Evolutionary conservation across 768 basidiomycete species (phyloP).

Genomic region (Leccinum rimulosum): DNA sequence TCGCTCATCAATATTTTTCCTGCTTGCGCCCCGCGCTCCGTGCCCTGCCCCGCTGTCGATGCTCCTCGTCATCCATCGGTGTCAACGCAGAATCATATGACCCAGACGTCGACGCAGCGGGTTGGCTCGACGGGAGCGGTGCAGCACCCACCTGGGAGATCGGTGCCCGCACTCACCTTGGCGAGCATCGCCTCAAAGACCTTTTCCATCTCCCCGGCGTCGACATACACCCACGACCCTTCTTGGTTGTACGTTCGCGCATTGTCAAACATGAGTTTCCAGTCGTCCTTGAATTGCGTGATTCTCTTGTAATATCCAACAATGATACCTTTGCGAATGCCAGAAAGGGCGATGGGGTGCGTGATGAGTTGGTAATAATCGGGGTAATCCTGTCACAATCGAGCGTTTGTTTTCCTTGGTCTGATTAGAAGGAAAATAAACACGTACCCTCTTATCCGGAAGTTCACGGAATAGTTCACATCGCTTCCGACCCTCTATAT

Average conservation of each 20-base stretch:
- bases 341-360: slow-evolving; percentile 83
- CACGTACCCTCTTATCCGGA: slow-evolving; percentile 70
- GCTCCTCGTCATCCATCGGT: slow-evolving; percentile 80
- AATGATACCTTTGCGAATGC: slow-evolving; percentile 75
- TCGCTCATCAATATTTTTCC: slow-evolving; percentile 63
- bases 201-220: slow-evolving; percentile 93
- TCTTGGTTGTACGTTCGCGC: slow-evolving; percentile 93
- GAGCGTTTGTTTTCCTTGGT: slow-evolving; percentile 10
- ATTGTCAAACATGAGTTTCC: slow-evolving; percentile 91
- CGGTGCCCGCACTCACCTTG: slow-evolving; percentile 60
- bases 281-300: slow-evolving; percentile 70
- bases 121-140: slow-evolving; percentile 26
- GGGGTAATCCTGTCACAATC: slow-evolving; percentile 67
- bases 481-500: slow-evolving; percentile 71
- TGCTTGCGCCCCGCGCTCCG: slow-evolving; percentile 65
- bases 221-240: slow-evolving; percentile 92
- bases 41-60: slow-evolving; percentile 53
- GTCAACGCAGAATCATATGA: slow-evolving; percentile 67
- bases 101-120: slow-evolving; percentile 38
- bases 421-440: not conserved
- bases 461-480: slow-evolving; percentile 86
- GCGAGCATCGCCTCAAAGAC: slow-evolving; percentile 74
- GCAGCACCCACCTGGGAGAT: slow-evolving; percentile 67
- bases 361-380: slow-evolving; percentile 91
- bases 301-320: slow-evolving; percentile 72